These are phyloP conservation scores for Alternaria brassicae DNA, from an alignment of 2,329 filamentous ascomycete species.

Conservation along the genomic window DNA sequence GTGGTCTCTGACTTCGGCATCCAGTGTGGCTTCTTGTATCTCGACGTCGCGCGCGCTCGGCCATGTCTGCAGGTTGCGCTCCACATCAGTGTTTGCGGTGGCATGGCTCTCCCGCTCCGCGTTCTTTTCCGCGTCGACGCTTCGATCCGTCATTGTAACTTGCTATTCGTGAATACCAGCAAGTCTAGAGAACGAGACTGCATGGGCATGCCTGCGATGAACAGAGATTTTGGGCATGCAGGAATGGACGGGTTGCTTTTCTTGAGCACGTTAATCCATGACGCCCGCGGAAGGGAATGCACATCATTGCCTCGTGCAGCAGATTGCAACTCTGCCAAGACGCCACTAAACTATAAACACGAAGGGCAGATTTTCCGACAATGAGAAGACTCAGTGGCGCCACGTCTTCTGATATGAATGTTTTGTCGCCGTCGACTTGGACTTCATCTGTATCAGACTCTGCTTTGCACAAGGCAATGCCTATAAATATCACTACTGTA, in stretches of 20 bases:
- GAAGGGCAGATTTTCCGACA: constrained; percentile 6
- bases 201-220: background rate
- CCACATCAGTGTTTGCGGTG: background rate
- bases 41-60: constrained; percentile 26
- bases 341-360: background rate
- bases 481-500: too few relatives aligned
- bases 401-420: too few relatives aligned
- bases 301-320: background rate
- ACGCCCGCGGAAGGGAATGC: background rate
- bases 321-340: background rate
- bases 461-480: too few relatives aligned
- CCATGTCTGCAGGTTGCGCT: constrained; percentile 17
- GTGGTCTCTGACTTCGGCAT: constrained; percentile 5
- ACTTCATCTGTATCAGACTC: too few relatives aligned
- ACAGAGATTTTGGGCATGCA: background rate
- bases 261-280: background rate
- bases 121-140: background rate
- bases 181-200: background rate
- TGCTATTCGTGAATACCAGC: background rate
- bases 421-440: too few relatives aligned
- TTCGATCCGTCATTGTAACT: background rate
- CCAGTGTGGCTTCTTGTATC: constrained; percentile 20
- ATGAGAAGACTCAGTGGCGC: too few relatives aligned
- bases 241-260: background rate
- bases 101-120: background rate